Base-by-base conservation (phyloP, 495 filamentous ascomycete genomes). In the Talaromyces adpressus region DNA sequence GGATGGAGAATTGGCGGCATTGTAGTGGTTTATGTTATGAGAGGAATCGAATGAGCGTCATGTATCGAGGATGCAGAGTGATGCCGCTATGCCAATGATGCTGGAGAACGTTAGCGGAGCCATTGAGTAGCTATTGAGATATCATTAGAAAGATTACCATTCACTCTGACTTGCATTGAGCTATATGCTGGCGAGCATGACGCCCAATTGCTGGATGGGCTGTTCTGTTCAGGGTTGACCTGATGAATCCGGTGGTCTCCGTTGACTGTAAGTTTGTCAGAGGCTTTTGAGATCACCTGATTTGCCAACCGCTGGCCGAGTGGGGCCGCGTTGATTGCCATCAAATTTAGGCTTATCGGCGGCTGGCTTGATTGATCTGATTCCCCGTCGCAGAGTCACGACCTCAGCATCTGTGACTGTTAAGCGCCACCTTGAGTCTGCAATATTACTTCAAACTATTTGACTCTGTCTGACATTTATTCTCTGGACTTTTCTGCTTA, bases 1-100 rank as follows among this genome's bases (percentile, higher is more conserved):
- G 94, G 94, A 75, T 98, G 94, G 30, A 98, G 89, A 78, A 91
- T 87, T 39, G 91, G 91, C 60, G 93, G 89, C 92, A 97, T 96
- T 79, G 63, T 20, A 32, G 47, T 53, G 53, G 30, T 22, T 63
- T 29, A 25, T 54, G 59, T 63, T 29, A 25, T 54, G 59, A 16
- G 32, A 64, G 20, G 22, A 61, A 20, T 49, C 22, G 18, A 49
- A 49, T 6, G 45, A 49, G 45, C 45, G 45, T 20, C n/a, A 49
- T 49, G 45, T 49, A 49, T 18, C 6, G 11, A 49, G 18, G 45
- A n/a, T 45, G 16, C 18, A 18, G 16, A 16, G 41, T 7, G 29
- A 30, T 5, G 29, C 6, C 29, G 29, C 29, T 45, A 45, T 54
- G 25, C 51, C 22, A 29, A 27, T 54, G 0, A 22, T 54, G 11